These are phyloP conservation scores for Scenedesmus sp. DNA, from an alignment of 163 green algal species.

Conservation along the genomic window DNA sequence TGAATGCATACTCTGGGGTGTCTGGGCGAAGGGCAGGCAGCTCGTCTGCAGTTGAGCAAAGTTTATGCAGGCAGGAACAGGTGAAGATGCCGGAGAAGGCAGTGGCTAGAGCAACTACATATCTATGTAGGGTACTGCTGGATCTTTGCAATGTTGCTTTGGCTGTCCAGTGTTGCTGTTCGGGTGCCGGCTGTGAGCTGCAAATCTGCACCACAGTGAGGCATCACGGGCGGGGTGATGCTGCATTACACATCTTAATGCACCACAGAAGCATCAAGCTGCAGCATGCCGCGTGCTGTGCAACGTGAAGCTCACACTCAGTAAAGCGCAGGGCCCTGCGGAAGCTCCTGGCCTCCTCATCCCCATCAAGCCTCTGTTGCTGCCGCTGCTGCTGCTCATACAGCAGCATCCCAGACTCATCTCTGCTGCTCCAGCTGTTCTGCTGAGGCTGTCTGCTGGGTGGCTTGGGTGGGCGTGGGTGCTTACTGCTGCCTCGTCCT, in stretches of 20 bases:
- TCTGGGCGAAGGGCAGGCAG: background rate
- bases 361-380: background rate
- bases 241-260: background rate
- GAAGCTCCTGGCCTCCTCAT: background rate
- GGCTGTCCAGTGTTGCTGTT: background rate
- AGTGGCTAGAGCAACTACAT: background rate
- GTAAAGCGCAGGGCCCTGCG: conserved; percentile 11
- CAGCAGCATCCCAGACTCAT: background rate
- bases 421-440: background rate
- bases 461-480: background rate
- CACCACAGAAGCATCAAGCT: background rate
- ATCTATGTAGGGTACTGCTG: background rate
- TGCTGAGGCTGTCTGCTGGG: background rate
- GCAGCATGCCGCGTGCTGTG: background rate
- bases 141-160: background rate
- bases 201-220: background rate
- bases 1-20: background rate
- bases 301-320: conserved; percentile 15
- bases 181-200: background rate
- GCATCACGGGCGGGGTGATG: background rate
- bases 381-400: conserved; percentile 4
- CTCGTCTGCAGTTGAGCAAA: background rate
- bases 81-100: background rate
- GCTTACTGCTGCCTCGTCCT: conserved; percentile 2
- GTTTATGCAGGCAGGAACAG: background rate